Conservation (phyloP, 768 basidiomycete genomes). For the Boletales sp. region DNA sequence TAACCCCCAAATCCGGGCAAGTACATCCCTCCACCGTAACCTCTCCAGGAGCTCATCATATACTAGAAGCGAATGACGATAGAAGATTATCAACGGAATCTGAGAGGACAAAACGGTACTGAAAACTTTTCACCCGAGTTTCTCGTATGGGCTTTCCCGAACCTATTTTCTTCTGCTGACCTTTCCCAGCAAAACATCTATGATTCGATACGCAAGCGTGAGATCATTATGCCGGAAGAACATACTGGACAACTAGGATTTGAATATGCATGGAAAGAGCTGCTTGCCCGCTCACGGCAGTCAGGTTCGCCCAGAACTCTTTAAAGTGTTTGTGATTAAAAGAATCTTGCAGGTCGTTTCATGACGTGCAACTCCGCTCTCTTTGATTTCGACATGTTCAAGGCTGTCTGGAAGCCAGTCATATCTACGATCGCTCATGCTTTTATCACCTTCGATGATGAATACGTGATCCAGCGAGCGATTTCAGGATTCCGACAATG, state of each 20-base stretch:
- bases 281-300: slow-evolving; percentile 75
- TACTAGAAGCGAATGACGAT: slow-evolving; percentile 91
- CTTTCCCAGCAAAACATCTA: slow-evolving; percentile 74
- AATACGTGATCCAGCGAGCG: slow-evolving; percentile 91
- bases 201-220: slow-evolving; percentile 89
- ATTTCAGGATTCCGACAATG: slow-evolving; percentile 97
- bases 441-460: slow-evolving; percentile 94
- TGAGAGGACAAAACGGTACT: slow-evolving; percentile 88
- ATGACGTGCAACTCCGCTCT: slow-evolving; percentile 74
- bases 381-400: slow-evolving; percentile 95
- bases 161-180: slow-evolving; percentile 6
- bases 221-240: slow-evolving; percentile 97
- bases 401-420: slow-evolving; percentile 85
- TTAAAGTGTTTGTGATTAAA: slow-evolving; percentile 4
- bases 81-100: slow-evolving; percentile 89
- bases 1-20: slow-evolving; percentile 86
- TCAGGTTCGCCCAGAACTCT: slow-evolving; percentile 51
- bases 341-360: slow-evolving; percentile 49
- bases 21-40: slow-evolving; percentile 23
- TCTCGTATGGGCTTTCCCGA: slow-evolving; percentile 48
- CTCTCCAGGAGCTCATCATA: slow-evolving; percentile 3
- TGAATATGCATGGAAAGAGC: slow-evolving; percentile 98
- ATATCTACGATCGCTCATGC: slow-evolving; percentile 95
- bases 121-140: slow-evolving; percentile 82
- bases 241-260: slow-evolving; percentile 96